Conservation (phyloP, 73 alveolate genomes). For the Tetrahymena elliotti region DNA sequence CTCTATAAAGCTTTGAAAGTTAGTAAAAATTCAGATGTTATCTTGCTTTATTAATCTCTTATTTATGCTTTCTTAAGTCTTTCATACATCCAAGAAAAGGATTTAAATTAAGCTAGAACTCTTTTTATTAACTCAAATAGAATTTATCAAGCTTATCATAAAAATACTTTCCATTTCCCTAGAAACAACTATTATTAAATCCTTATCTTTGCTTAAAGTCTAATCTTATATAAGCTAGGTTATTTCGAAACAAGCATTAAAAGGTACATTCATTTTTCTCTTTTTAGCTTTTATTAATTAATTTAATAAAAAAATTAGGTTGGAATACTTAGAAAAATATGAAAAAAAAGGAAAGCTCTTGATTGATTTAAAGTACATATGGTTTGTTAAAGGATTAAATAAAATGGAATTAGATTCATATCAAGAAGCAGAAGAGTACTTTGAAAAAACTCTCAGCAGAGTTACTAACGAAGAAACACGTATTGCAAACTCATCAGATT, state of each 20-base stretch:
- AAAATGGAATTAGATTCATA: not conserved
- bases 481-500: not conserved
- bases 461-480: not conserved
- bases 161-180: not conserved
- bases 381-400: not conserved
- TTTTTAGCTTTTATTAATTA: not conserved
- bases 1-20: not conserved
- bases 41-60: not conserved
- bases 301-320: not conserved
- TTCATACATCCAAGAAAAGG: not conserved
- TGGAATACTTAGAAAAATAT: not conserved
- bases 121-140: not conserved
- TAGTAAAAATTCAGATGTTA: not conserved
- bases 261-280: not conserved
- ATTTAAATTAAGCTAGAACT: not conserved
- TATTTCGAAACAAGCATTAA: not conserved
- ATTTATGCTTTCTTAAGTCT: not conserved
- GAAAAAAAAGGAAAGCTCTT: not conserved
- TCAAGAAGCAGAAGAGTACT: not conserved
- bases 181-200: not conserved
- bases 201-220: not conserved
- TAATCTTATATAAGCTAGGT: not conserved
- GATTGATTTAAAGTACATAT: not conserved
- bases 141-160: not conserved
- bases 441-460: not conserved